A percentile compares a stretch with the other conserved stretches of the same genome.
Conservation (phyloP, 116 monocot genomes). For the Trichopus zeylanicus region DNA sequence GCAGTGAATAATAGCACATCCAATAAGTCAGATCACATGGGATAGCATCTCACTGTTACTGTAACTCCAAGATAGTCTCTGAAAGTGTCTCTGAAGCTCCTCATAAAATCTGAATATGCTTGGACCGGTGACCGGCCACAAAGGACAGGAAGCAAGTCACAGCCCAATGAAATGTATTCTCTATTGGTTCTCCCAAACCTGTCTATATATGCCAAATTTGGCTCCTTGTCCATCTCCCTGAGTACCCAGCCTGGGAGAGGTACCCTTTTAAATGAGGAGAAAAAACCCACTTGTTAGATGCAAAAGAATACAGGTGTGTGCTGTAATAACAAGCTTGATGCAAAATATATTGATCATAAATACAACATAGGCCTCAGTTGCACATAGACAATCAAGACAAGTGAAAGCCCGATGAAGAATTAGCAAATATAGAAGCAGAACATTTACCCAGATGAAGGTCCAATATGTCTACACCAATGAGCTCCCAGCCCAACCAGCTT, state of each 20-base stretch:
- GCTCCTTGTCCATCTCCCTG: conserved; percentile 55
- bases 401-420: too few species aligned
- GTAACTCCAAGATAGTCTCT: conserved; percentile 46
- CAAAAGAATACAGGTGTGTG: too few species aligned
- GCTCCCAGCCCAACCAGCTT: too few species aligned
- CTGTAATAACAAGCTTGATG: neutral
- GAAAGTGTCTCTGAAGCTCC: conserved; percentile 60
- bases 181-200: conserved; percentile 52
- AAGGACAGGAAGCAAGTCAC: conserved; percentile 57
- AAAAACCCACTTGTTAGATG: neutral
- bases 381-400: too few species aligned
- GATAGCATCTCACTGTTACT: conserved; percentile 42
- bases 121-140: conserved; percentile 62
- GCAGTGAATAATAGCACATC: neutral
- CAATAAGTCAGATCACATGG: neutral
- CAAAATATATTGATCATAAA: neutral
- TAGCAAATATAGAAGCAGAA: too few species aligned
- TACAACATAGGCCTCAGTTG: too few species aligned
- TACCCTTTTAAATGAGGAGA: conserved; percentile 36
- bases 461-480: too few species aligned
- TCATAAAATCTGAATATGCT: conserved; percentile 83
- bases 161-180: conserved; percentile 72
- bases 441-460: too few species aligned
- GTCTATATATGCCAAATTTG: conserved; percentile 57
- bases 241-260: conserved; percentile 70